Evolutionary conservation across 306 rosid genomes (phyloP), one percentile per base, ranked within the genome.

Genomic region (Quercus engelmannii): DNA sequence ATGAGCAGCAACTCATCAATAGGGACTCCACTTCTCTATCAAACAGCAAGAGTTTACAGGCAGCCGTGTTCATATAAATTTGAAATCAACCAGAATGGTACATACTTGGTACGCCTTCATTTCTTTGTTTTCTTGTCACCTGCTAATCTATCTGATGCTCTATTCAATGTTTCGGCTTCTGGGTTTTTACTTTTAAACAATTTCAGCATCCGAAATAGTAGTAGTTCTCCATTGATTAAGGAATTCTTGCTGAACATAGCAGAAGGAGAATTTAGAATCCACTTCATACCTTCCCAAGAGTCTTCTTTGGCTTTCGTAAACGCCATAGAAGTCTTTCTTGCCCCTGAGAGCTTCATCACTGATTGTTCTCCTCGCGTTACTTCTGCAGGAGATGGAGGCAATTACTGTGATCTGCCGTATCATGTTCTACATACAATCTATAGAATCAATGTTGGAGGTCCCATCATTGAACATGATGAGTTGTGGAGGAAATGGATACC

Each of bases 91-190:
- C 3, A 75, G 4, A 13, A 0, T 14, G 81, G 77, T n/a, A 75
- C 81, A 62, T 83, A 84, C 78, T 4, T 86, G 49, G 69, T 89
- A 30, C 91, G 91, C 57, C 85, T 89, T 23, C 91, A 91, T 64
- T 91, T 91, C 84, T 82, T 58, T 3, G 74, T 90, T 87, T 87
- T 49, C 54, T 49, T 49, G 17, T 49, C 78, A 10, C 78, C 1
- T 5, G 5, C 54, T 49, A 49, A 74, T 25, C 82, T 87, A 17
- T 63, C 86, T 3, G 15, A 62, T 0, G 93, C 90, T 17, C 78
- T 43, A 8, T 91, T 89, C 85, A 75, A 81, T 41, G 90, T 89
- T 74, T 71, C 81, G 0, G 80, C 81, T 21, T 54, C 78, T 13
- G 25, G 59, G 0, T 87, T 85, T 61, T 43, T 20, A 26, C 75